Percentiles rank a stretch among this genome's conserved stretches.
phyloP scores from a whole-genome alignment of 495 filamentous ascomycete species.

The Penicillium atrosanguineum region DNA sequence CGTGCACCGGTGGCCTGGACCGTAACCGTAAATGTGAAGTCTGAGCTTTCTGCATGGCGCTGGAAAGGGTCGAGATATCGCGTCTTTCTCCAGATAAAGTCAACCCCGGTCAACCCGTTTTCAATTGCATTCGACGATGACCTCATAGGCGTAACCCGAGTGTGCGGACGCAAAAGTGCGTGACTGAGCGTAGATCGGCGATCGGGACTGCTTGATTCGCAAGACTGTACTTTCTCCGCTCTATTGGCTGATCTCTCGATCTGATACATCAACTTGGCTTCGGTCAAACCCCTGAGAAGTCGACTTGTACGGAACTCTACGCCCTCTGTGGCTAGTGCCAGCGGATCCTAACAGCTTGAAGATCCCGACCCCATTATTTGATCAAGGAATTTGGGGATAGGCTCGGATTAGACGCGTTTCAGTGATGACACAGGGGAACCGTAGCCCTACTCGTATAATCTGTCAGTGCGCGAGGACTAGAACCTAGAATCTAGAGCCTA shows the following conservation, averaged over 20 bases:
- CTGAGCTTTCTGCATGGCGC: not conserved
- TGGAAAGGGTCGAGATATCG: not conserved
- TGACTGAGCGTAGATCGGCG: constrained; percentile 13
- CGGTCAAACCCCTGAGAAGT: not conserved
- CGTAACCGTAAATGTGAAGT: too few species aligned
- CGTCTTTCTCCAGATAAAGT: not conserved
- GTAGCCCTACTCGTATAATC: constrained; percentile 13
- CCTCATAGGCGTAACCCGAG: constrained; percentile 6
- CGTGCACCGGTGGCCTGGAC: constrained; percentile 11
- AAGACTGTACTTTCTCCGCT: not conserved
- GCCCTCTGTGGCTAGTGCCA: not conserved
- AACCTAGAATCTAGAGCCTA: not conserved
- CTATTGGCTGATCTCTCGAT: constrained; percentile 9
- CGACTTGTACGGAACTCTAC: not conserved
- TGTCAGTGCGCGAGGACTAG: constrained; percentile 16
- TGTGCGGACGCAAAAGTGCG: not conserved
- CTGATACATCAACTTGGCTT: constrained; percentile 1
- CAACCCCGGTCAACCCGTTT: too few species aligned
- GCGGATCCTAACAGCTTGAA: too few species aligned
- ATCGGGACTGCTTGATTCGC: constrained; percentile 3
- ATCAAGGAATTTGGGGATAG: too few species aligned
- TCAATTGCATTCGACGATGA: not conserved
- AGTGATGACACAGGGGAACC: not conserved
- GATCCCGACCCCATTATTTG: too few species aligned
- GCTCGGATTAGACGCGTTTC: too few species aligned